Evolutionary conservation across 306 rosid species (phyloP), one percentile per base, ranked within the genome.

Genomic region (Vigna mungo): DNA sequence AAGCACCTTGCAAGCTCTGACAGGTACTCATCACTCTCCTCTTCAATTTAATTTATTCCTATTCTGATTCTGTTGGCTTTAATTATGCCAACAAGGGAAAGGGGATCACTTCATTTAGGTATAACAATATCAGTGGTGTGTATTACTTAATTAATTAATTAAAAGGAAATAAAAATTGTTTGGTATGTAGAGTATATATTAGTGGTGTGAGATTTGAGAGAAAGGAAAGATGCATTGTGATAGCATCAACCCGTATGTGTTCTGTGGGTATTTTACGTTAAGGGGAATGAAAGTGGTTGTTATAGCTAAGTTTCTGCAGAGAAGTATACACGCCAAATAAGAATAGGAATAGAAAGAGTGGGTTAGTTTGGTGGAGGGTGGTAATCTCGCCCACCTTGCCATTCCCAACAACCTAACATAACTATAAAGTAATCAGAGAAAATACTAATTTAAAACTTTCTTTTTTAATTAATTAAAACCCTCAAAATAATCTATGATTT

Each of bases 1-100:
- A 82, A 93, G 86, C 68, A 87, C 90, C 74, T 88, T 93, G 69
- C 98, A 93, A 68, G 91, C 98, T 69, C 92, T 93, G 58, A 91
- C 98, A 23, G 97, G 98, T 93, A 80, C 6, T 2, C 4, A 20
- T 36, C n/a, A 5, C 7, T 15, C 21, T 16, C 6, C 21, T 16
- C 18, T 4, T 39, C 11, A 8, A 39, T 39, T 39, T 39, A 39
- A 39, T 39, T 37, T 52, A 7, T 48, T 13, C 18, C 2, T 46
- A 12, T 48, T 15, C 53, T 17, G 2, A 15, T 15, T 51, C 37
- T 5, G 60, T 20, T 54, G 14, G 36, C 16, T 25, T 59, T 59
- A 59, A 27, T 59, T 7, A 37, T 37, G 9, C 43, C 9, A 7
- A 37, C 9, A 37, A 6, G 43, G 43, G 43, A 37, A 39, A 39